Percentiles rank a stretch among this genome's conserved stretches.
Conservation (phyloP, 768 basidiomycete genomes). For the Russula virescens region DNA sequence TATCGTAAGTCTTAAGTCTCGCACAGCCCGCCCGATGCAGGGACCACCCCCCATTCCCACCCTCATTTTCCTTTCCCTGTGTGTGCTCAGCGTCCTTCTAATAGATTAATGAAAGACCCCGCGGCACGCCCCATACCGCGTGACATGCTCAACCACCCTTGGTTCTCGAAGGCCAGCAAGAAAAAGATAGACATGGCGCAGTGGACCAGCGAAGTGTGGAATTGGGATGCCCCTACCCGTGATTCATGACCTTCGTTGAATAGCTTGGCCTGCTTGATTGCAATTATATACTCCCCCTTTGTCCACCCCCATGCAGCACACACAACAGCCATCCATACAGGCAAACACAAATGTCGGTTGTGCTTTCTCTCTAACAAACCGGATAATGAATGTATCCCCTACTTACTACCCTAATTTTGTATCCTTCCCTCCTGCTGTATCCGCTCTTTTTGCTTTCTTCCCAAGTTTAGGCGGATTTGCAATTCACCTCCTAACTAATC, state of each 20-base stretch:
- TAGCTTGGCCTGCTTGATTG: background rate
- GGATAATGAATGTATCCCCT: background rate
- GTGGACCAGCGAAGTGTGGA: slow-evolving; percentile 77
- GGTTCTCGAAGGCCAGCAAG: slow-evolving; percentile 64
- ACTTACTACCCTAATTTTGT: background rate
- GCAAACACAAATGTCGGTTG: background rate
- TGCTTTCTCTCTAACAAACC: background rate
- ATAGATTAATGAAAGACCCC: slow-evolving; percentile 60
- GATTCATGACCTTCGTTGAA: background rate
- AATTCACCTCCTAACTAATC: too few relatives aligned
- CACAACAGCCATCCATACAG: too few relatives aligned
- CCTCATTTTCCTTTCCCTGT: too few relatives aligned
- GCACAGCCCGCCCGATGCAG: too few relatives aligned
- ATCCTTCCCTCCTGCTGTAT: too few relatives aligned
- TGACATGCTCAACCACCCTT: slow-evolving; percentile 73
- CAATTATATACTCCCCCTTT: background rate
- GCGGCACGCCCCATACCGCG: slow-evolving; percentile 64
- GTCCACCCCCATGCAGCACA: too few relatives aligned
- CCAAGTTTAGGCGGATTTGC: too few relatives aligned
- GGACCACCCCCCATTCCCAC: too few relatives aligned
- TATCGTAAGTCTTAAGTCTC: slow-evolving; percentile 48
- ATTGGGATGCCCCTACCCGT: slow-evolving; percentile 39
- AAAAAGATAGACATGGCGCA: slow-evolving; percentile 76
- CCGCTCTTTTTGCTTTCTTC: too few relatives aligned
- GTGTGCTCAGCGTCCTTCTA: slow-evolving; percentile 2